Base-by-base conservation (phyloP, 495 filamentous ascomycete genomes). In the Talaromyces adpressus region DNA sequence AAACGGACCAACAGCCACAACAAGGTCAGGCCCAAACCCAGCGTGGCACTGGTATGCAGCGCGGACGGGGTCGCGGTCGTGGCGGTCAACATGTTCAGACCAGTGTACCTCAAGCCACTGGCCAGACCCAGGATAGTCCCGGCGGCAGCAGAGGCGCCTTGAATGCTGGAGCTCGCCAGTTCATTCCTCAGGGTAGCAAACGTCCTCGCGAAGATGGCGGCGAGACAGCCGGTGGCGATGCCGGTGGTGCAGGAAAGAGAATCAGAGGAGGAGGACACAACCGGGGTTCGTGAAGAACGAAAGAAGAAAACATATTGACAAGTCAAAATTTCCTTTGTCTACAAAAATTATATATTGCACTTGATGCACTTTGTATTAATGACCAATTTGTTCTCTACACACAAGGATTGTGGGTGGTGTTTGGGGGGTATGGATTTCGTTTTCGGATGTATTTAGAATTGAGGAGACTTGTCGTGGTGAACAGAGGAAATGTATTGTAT, bases 131-230 rank as follows among this genome's bases (percentile, higher is more conserved):
- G 58, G 62, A 67, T 60, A 74, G 70, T 30, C 72, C 73, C 22
- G 66, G 71, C 29, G 70, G 68, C 11, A 70, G 63, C 49, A 71
- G 80, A 62, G 79, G 79, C 1, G 73, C 62, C 0, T 58, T 85
- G 56, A 87, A 81, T 70, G 77, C 75, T 63, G 67, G 82, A 67
- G 85, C 81, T 7, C 82, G 81, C 57, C 81, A 86, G 63, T 89
- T 88, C 67, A 82, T 85, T 41, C 85, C 86, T 4, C 72, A 75
- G 53, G 86, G 87, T n/a, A 82, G 84, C 60, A 91, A 91, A 72
- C 77, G 87, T 32, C 76, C 83, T 20, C 76, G 88, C 22, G 86
- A 88, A 22, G 88, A 90, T 36, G 84, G 82, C 8, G 73, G 81
- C 22, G 81, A 81, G 25, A 80, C 76, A 20, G 66, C 63, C 23